These are phyloP conservation scores for Zostera marina DNA, from an alignment of 116 monocot genomes.

Conservation along the genomic window DNA sequence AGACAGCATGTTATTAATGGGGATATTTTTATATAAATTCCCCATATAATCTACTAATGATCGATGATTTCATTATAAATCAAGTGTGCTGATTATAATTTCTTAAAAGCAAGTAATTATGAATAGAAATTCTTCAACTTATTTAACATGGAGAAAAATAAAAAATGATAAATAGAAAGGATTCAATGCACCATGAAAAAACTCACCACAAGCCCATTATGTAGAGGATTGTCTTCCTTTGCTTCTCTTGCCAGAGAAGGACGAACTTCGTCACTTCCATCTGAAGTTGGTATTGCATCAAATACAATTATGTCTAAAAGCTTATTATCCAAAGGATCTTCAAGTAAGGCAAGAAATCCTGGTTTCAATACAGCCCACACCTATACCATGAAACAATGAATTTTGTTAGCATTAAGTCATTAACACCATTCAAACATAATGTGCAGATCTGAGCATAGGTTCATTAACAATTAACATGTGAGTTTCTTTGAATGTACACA, in stretches of 20 bases:
- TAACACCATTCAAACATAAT: background rate
- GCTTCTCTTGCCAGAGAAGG: slow-evolving; percentile 74
- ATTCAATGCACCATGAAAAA: background rate
- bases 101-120: no score
- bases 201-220: slow-evolving; percentile 65
- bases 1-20: no score
- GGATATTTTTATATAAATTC: no score
- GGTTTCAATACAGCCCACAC: slow-evolving; percentile 98
- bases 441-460: no score
- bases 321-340: slow-evolving; percentile 80
- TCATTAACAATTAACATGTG: no score
- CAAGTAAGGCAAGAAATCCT: slow-evolving; percentile 89
- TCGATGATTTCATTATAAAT: no score
- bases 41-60: no score
- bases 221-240: slow-evolving; percentile 76
- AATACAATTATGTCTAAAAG: slow-evolving; percentile 92
- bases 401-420: background rate
- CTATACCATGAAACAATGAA: slow-evolving; percentile 14
- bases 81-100: no score
- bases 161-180: background rate
- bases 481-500: no score
- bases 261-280: slow-evolving; percentile 51
- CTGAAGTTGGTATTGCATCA: slow-evolving; percentile 73
- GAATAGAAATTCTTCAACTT: background rate
- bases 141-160: background rate